phyloP scores from a whole-genome alignment of 164 flowering plant genomes.

The Aristolochia contorta region DNA sequence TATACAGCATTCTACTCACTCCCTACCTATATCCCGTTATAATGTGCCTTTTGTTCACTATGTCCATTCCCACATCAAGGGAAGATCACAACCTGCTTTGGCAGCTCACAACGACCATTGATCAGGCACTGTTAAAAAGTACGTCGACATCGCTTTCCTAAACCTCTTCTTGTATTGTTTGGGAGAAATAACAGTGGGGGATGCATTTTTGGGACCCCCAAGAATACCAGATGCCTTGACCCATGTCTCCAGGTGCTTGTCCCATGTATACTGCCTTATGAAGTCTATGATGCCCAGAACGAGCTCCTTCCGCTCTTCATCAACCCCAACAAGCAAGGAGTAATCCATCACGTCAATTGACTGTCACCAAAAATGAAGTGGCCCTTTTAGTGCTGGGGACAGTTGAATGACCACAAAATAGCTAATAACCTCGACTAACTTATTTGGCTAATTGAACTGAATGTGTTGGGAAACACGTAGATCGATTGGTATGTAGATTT shows the following conservation, averaged over 20 bases:
- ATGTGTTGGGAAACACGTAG: too few species aligned
- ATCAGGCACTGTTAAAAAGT: conserved; percentile 72
- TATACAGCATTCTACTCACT: too few species aligned
- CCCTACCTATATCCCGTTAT: too few species aligned
- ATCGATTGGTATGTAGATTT: too few species aligned
- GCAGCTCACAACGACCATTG: conserved; percentile 45
- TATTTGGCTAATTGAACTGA: too few species aligned
- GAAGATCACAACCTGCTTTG: neutral
- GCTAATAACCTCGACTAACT: too few species aligned
- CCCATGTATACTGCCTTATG: conserved; percentile 92
- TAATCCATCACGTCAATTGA: conserved; percentile 86
- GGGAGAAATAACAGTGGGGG: conserved; percentile 79
- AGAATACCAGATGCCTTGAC: conserved; percentile 75
- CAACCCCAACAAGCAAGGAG: conserved; percentile 78
- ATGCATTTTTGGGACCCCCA: conserved; percentile 65
- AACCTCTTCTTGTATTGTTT: conserved; percentile 79
- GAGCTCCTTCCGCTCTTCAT: conserved; percentile 57
- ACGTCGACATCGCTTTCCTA: conserved; percentile 77
- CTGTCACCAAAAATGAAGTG: conserved; percentile 22
- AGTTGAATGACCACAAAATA: too few species aligned
- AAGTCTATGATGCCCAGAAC: conserved; percentile 77
- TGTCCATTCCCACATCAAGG: neutral
- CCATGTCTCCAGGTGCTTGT: conserved; percentile 88
- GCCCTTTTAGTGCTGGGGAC: too few species aligned
- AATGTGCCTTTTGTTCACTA: neutral